Percentiles rank a stretch among this genome's conserved stretches.
phyloP scores from a whole-genome alignment of 2,329 filamentous ascomycete genomes.

The Escovopsis weberi region DNA sequence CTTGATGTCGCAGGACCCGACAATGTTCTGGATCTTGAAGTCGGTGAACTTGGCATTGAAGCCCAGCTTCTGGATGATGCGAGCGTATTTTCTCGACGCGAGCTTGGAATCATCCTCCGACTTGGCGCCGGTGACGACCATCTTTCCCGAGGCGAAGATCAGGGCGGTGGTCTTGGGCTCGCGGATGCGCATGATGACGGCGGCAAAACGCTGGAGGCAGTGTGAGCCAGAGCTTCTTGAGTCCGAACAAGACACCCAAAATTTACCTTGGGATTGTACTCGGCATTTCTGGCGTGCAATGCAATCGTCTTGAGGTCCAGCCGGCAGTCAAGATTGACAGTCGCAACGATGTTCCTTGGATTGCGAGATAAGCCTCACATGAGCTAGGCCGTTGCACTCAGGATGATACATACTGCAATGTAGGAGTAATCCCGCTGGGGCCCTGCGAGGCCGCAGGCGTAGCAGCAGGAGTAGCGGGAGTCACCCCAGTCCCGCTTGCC shows the following conservation, averaged over 20 bases:
- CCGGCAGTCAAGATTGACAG: conserved; percentile 94
- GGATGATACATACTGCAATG: conserved; percentile 79
- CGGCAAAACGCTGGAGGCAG: conserved; percentile 70
- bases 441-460: conserved; percentile 73
- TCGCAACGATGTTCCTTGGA: conserved; percentile 93
- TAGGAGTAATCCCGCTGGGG: conserved; percentile 81
- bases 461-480: conserved; percentile 78
- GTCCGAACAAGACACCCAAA: neutral
- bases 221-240: conserved; percentile 6
- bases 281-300: conserved; percentile 91
- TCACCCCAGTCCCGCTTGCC: conserved; percentile 61
- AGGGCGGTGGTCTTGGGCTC: conserved; percentile 97
- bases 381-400: conserved; percentile 18
- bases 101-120: conserved; percentile 97
- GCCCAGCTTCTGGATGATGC: conserved; percentile 98
- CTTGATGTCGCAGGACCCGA: conserved; percentile 97
- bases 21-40: conserved; percentile 99
- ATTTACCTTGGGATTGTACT: conserved; percentile 93
- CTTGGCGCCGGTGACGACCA: conserved; percentile 97
- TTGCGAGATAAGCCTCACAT: conserved; percentile 37
- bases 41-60: conserved; percentile 99
- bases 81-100: conserved; percentile 91
- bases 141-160: conserved; percentile 97
- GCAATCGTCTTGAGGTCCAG: conserved; percentile 98
- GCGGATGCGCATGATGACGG: conserved; percentile 98